These are phyloP conservation scores for Botrytis deweyae DNA, from an alignment of 2,329 filamentous ascomycete genomes.

Conservation along the genomic window DNA sequence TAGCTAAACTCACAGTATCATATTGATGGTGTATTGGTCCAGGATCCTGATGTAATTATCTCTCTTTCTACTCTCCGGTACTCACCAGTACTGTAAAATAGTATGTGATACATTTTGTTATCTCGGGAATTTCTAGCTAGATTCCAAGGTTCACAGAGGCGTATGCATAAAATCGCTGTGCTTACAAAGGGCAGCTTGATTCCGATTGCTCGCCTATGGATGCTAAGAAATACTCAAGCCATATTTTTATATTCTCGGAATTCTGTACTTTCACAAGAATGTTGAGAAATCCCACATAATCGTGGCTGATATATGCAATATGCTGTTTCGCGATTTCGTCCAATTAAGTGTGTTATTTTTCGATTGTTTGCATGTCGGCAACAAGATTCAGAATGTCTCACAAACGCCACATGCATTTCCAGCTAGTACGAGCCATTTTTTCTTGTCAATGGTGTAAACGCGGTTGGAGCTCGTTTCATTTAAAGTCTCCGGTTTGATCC, in stretches of 20 bases:
- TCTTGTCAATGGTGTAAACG: not conserved
- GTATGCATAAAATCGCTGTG: conserved; percentile 14
- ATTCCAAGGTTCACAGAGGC: conserved; percentile 22
- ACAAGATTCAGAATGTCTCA: not conserved
- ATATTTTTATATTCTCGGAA: not conserved
- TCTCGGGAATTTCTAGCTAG: not conserved
- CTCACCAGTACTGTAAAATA: not conserved
- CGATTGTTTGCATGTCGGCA: not conserved
- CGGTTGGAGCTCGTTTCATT: not conserved
- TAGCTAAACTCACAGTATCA: not conserved
- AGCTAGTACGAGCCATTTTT: not conserved
- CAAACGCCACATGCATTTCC: not conserved
- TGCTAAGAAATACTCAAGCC: not conserved
- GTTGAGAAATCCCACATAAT: not conserved
- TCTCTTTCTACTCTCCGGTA: not conserved
- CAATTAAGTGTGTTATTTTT: not conserved
- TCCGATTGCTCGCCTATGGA: not conserved
- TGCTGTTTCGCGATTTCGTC: not conserved
- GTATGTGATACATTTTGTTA: not conserved
- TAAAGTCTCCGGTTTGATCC: not conserved
- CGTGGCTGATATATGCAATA: not conserved
- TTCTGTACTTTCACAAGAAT: not conserved
- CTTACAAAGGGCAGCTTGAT: not conserved
- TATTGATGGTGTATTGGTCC: not conserved
- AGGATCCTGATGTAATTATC: not conserved